A percentile compares a stretch with the other conserved stretches of the same genome.
Conservation (phyloP, 2,329 filamentous ascomycete species). For the Domatiomyces catenatus region DNA sequence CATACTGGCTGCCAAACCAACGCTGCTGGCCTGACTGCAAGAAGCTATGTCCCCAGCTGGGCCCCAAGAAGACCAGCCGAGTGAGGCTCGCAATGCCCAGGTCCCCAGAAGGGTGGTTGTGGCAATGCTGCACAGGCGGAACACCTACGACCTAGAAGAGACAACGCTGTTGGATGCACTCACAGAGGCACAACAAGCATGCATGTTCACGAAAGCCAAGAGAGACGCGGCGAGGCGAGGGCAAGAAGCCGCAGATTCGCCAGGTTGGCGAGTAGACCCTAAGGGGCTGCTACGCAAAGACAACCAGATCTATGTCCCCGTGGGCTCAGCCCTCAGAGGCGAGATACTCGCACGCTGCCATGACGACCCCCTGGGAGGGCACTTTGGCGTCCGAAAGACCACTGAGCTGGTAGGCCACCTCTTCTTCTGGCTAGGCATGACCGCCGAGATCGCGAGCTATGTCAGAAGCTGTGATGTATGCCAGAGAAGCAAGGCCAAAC, state of each 20-base stretch:
- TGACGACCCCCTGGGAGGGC: conserved; percentile 3
- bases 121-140: background rate
- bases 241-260: background rate
- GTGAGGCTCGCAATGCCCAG: background rate
- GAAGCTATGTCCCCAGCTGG: too few species aligned
- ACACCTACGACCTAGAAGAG: background rate
- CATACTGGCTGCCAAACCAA: too few species aligned
- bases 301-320: conserved; percentile 1
- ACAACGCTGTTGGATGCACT: too few species aligned
- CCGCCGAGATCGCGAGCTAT: conserved; percentile 3
- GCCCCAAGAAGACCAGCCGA: too few species aligned
- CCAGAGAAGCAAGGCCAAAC: conserved; percentile 1
- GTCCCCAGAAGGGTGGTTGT: background rate
- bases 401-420: background rate
- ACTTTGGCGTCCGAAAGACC: conserved; percentile 2
- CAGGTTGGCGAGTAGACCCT: conserved; percentile 2
- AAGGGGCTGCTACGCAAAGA: conserved; percentile 1
- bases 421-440: conserved; percentile 2
- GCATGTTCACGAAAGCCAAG: background rate
- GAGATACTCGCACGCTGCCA: conserved; percentile 3
- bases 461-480: conserved; percentile 4
- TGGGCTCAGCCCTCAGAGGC: background rate
- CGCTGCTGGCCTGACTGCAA: too few species aligned
- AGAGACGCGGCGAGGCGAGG: background rate
- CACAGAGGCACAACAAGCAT: too few species aligned